Base-by-base conservation (phyloP, 2,329 filamentous ascomycete genomes). In the Aspergillus eucalypticola region DNA sequence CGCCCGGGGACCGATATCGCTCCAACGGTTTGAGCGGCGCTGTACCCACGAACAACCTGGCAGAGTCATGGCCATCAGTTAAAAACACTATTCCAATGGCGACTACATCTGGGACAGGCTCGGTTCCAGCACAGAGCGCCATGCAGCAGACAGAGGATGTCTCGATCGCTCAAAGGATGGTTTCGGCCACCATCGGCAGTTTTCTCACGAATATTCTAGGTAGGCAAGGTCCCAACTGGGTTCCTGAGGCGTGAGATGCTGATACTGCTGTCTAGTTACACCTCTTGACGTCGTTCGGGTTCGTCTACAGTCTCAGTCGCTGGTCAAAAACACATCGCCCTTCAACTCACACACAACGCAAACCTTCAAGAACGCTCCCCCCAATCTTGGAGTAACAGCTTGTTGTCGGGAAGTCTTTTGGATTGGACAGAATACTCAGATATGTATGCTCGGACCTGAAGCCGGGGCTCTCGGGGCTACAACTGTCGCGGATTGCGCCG, bases 361-460 rank as follows among this genome's bases (percentile, higher is more conserved):
- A 60, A 78, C 79, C 51, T 85, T 90, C 67, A 87, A 86, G 63
- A 86, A 89, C 65, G 84, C 95, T 52, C 91, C 92, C 58, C 87
- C 90, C 29, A 91, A 94, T 70, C 85, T 98, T 53, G 95, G 95
- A 62, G 91, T 98, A 57, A 96, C 93, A 15, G 88, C 93, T 41
- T 99, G 95, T 78, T 99, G 95, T 74, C 88, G 95, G 62, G 94
- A 99, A 76, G 94, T 99, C 38, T 99, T 98, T 76, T 99, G 96
- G 83, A 88, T 94, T 64, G 93, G 92, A 66, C 93, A 96, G 72
- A 90, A 89, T 75, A 85, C 88, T 23, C 89, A 92, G 60, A 87
- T 90, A 65, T 96, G 93, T 73, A 82, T 96, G 63, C 90, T 90
- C n/a, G 86, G 85, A 61, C 59, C 73, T 25, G 60, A 69, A 60